These are phyloP conservation scores for Eucalyptus brandiana DNA, from an alignment of 345 rosid species.

Conservation along the genomic window DNA sequence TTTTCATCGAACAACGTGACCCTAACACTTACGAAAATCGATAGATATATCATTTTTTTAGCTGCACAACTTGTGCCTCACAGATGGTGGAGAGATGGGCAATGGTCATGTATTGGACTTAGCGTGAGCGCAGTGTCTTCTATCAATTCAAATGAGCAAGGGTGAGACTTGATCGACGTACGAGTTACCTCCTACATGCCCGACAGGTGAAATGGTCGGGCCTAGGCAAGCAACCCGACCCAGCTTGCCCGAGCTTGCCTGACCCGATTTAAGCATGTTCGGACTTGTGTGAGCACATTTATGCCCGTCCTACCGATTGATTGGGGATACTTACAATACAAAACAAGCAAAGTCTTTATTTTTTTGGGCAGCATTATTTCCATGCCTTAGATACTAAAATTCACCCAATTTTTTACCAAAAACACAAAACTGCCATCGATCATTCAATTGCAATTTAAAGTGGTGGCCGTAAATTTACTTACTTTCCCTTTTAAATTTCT, in stretches of 20 bases:
- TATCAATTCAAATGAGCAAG: neutral
- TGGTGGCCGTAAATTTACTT: neutral
- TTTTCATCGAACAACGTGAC: no score
- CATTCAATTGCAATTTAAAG: neutral
- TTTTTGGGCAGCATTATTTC: neutral
- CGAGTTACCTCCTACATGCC: neutral
- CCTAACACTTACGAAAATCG: no score
- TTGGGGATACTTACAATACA: neutral
- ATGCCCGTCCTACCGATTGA: neutral
- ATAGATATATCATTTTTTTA: no score
- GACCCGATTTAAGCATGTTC: neutral
- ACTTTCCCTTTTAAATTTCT: neutral
- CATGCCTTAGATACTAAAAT: neutral
- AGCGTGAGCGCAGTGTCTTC: neutral
- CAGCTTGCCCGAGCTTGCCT: neutral
- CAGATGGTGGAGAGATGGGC: neutral
- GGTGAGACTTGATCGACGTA: neutral
- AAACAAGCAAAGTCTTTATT: neutral
- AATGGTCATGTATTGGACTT: neutral
- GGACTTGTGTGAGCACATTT: neutral
- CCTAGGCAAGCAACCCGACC: neutral
- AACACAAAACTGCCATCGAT: neutral
- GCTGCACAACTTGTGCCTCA: neutral
- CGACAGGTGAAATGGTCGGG: neutral
- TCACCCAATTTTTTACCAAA: neutral